These are phyloP conservation scores for Coemansia sp. DNA, from an alignment of 192 early-diverging fungal species.

Conservation along the genomic window DNA sequence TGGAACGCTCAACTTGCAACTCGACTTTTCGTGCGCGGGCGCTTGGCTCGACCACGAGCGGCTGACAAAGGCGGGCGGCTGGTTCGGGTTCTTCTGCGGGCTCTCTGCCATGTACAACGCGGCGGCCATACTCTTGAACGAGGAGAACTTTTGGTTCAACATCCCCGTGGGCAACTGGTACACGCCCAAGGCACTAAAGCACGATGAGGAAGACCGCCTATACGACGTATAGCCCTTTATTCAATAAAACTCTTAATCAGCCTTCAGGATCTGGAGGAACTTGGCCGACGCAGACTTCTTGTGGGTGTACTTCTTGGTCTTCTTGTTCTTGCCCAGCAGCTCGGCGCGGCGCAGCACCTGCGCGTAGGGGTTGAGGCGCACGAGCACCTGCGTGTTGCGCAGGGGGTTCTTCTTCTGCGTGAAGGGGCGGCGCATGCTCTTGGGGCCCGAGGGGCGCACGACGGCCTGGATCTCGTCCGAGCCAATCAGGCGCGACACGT, in stretches of 20 bases:
- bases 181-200: constrained; percentile 12
- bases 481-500: constrained; percentile 94
- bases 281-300: constrained; percentile 52
- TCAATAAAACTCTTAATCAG: constrained; percentile 29
- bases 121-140: constrained; percentile 42
- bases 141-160: constrained; percentile 54
- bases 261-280: constrained; percentile 55
- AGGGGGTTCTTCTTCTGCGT: constrained; percentile 99
- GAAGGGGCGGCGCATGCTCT: constrained; percentile 86
- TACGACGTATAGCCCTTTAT: background rate
- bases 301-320: constrained; percentile 60
- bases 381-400: constrained; percentile 84
- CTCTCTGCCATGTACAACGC: constrained; percentile 52
- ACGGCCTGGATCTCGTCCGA: constrained; percentile 96
- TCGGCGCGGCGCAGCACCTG: constrained; percentile 81
- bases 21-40: constrained; percentile 38
- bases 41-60: constrained; percentile 23
- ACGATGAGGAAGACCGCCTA: background rate
- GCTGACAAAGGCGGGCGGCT: constrained; percentile 29
- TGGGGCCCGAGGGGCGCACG: constrained; percentile 77
- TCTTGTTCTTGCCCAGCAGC: constrained; percentile 59
- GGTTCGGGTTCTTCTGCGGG: constrained; percentile 55
- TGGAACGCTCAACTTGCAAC: constrained; percentile 36
- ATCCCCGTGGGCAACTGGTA: constrained; percentile 55
- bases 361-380: constrained; percentile 96